Base-by-base conservation (phyloP, 108 stramenopile genomes). In the Skeletonema marinoi region DNA sequence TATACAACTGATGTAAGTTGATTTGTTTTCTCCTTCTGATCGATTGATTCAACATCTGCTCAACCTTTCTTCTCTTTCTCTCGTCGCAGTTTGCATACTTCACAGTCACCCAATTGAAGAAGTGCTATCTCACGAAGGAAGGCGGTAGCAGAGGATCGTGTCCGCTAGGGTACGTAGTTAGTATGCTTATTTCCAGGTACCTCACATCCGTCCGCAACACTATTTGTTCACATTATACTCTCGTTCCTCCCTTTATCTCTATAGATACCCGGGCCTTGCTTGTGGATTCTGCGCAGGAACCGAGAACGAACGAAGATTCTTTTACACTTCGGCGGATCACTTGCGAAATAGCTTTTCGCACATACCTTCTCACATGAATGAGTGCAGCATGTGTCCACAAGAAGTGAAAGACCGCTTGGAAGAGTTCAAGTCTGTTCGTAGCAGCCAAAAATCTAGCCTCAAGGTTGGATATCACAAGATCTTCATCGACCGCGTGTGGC, bases 311-410 rank as follows among this genome's bases (percentile, higher is more conserved):
- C 46, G 85, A 38, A 51, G 85, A 70, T 86, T 86, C 70, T 86
- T 86, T 32, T 86, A 86, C 41, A 81, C 85, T 12, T 79, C 82
- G 1, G 81, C 85, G 1, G 85, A 86, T 32, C 85, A 86, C 38
- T 51, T 86, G 41, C 71, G 85, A 25, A 86, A 86, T 58, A 79
- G 78, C 39, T 86, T 86, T 71, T 74, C 82, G 1, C 85, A 86
- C 62, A 86, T 86, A 10, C 85, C 85, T 1, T 67, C 81, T 19
- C 85, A 86, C 46, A 31, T 86, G 42, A 64, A 48, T 14, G 73
- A 69, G 16, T 86, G 85, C 35, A 54, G 41, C 46, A 19, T 67
- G 25, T 79, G 78, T 66, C 85, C 81, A 0, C 44, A 65, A 31
- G 78, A 82, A 25, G 78, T 86, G 3, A 86, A 86, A 56, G 12